Evolutionary conservation across 495 filamentous ascomycete genomes (phyloP).

Genomic region (Hyaloscypha hepaticicola): DNA sequence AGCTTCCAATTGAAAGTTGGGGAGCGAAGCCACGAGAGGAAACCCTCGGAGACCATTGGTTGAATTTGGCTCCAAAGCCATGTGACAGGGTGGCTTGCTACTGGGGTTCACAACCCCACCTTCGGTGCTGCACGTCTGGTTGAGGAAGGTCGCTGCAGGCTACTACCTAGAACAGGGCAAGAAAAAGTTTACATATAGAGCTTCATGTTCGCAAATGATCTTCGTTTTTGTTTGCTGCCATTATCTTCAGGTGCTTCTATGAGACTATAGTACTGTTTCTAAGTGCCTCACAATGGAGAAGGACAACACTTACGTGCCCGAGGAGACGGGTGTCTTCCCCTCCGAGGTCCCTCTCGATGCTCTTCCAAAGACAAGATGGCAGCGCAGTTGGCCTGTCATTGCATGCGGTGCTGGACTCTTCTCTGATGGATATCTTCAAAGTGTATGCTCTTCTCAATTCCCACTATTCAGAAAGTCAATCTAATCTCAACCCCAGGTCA

Average conservation of each 20-base stretch:
- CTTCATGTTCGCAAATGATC: background rate
- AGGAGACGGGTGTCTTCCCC: background rate
- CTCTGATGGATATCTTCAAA: constrained; percentile 89
- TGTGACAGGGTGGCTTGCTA: background rate
- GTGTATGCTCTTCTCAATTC: constrained; percentile 39
- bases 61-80: background rate
- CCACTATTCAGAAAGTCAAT: background rate
- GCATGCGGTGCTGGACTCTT: constrained; percentile 88
- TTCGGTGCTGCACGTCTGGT: background rate
- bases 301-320: background rate
- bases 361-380: constrained; percentile 20
- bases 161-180: background rate
- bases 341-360: constrained; percentile 14
- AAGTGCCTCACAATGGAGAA: background rate
- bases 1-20: background rate
- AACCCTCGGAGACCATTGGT: background rate
- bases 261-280: background rate
- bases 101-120: background rate
- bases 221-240: background rate
- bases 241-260: background rate
- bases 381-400: constrained; percentile 46
- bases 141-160: background rate
- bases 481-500: constrained; percentile 53
- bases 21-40: background rate
- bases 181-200: background rate